Conservation (phyloP, 148 eudicot species). For the Chenopodium quinoa region DNA sequence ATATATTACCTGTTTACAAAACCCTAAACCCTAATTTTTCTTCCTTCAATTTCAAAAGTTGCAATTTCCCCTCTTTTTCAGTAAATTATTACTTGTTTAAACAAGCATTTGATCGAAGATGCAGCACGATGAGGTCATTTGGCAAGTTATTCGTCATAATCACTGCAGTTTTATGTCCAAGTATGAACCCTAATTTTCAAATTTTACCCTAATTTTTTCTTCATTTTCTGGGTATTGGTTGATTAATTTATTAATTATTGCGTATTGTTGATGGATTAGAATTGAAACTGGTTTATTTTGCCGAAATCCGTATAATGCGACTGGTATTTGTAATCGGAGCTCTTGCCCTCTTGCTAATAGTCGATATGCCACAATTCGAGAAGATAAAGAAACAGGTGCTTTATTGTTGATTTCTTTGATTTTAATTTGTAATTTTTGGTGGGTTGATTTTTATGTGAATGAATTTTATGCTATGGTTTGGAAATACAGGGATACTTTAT, state of each 20-base stretch:
- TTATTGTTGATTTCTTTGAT: background rate
- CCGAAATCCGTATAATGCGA: slow-evolving; percentile 89
- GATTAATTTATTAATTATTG: background rate
- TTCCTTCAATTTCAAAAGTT: background rate
- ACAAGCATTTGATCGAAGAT: slow-evolving; percentile 31
- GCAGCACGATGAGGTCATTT: slow-evolving; percentile 98
- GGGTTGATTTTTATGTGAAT: background rate
- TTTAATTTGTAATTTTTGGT: background rate
- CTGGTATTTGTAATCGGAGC: slow-evolving; percentile 96
- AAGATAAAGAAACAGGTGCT: slow-evolving; percentile 57
- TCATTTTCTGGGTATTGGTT: background rate
- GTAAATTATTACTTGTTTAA: slow-evolving; percentile 1
- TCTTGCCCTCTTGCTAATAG: slow-evolving; percentile 98
- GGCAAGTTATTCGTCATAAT: slow-evolving; percentile 93
- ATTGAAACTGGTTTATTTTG: slow-evolving; percentile 85
- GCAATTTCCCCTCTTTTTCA: background rate
- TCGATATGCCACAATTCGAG: slow-evolving; percentile 87
- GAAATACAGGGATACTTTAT: slow-evolving; percentile 73
- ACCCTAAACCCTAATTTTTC: slow-evolving; percentile 18
- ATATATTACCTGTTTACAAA: background rate
- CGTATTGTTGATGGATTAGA: slow-evolving; percentile 23
- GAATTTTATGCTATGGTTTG: slow-evolving; percentile 18
- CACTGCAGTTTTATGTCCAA: slow-evolving; percentile 98
- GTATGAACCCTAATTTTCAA: slow-evolving; percentile 36
- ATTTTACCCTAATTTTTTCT: no score